phyloP scores from a whole-genome alignment of 2,329 filamentous ascomycete species.

The Cladosporium austrohemisphaericum region DNA sequence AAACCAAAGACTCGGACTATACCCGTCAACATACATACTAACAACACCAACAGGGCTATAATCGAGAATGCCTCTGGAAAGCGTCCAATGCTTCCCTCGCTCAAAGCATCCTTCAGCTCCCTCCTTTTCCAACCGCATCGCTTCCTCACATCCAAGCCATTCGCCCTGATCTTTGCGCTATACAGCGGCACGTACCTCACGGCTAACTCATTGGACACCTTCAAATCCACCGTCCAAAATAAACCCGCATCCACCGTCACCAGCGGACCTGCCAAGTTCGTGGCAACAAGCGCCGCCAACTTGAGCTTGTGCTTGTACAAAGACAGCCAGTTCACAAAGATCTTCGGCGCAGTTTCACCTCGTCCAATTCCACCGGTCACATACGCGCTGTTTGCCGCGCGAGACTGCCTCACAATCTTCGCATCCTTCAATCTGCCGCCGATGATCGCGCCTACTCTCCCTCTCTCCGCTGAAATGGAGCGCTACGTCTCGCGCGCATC shows the following conservation, averaged over 20 bases:
- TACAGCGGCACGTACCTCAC: slow-evolving; percentile 89
- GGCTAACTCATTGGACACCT: slow-evolving; percentile 82
- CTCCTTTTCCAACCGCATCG: slow-evolving; percentile 59
- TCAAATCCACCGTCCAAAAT: slow-evolving; percentile 60
- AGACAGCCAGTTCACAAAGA: slow-evolving; percentile 76
- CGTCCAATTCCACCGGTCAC: slow-evolving; percentile 62
- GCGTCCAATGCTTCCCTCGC: slow-evolving; percentile 55
- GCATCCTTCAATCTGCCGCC: slow-evolving; percentile 87
- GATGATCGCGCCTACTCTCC: slow-evolving; percentile 67
- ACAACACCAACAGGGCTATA: slow-evolving; percentile 55
- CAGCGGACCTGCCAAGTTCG: slow-evolving; percentile 74
- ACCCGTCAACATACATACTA: background rate
- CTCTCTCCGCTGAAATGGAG: slow-evolving; percentile 37
- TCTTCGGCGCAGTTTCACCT: slow-evolving; percentile 65
- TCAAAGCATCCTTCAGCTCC: slow-evolving; percentile 55
- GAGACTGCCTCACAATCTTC: slow-evolving; percentile 87
- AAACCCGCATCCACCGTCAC: slow-evolving; percentile 61
- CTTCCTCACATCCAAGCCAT: slow-evolving; percentile 62
- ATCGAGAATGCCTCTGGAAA: slow-evolving; percentile 78
- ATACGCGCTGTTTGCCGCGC: slow-evolving; percentile 73
- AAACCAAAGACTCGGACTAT: background rate
- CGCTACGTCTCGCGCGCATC: slow-evolving; percentile 48
- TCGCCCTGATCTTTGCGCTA: slow-evolving; percentile 62
- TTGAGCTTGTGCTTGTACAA: slow-evolving; percentile 85
- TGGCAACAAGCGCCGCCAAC: slow-evolving; percentile 75